phyloP scores from a whole-genome alignment of 345 rosid genomes.

The Gossypium australe region DNA sequence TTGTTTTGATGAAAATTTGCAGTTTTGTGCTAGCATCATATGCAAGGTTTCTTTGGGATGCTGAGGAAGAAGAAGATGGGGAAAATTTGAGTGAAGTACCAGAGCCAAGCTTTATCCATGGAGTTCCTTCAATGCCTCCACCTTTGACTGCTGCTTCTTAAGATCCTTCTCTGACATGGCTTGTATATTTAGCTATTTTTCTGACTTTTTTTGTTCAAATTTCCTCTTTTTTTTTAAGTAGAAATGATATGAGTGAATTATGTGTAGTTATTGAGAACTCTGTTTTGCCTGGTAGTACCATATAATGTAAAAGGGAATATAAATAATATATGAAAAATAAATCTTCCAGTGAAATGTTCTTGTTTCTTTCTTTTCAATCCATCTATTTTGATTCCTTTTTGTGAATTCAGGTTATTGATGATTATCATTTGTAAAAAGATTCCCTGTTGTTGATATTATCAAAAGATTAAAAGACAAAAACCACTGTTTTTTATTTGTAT shows the following conservation, averaged over 20 bases:
- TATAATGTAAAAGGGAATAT: slow-evolving; percentile 29
- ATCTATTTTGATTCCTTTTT: background rate
- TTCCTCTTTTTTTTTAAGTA: background rate
- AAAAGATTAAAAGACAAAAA: background rate
- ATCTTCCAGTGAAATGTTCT: slow-evolving; percentile 9
- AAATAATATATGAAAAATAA: slow-evolving; percentile 27
- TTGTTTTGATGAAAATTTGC: slow-evolving; percentile 15
- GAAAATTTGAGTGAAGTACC: slow-evolving; percentile 25
- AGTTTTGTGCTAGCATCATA: slow-evolving; percentile 85
- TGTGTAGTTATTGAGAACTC: background rate
- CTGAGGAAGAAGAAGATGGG: slow-evolving; percentile 44
- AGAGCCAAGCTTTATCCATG: slow-evolving; percentile 29
- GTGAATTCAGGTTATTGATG: background rate
- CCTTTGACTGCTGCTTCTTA: slow-evolving; percentile 59
- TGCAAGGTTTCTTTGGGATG: slow-evolving; percentile 85
- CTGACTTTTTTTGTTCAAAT: slow-evolving; percentile 33
- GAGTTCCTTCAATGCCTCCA: slow-evolving; percentile 26
- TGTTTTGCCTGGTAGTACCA: slow-evolving; percentile 16
- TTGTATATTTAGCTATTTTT: slow-evolving; percentile 23
- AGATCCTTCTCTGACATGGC: slow-evolving; percentile 21
- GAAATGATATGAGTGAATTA: background rate
- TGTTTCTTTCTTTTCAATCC: background rate
- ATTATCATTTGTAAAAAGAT: background rate
- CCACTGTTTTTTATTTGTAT: background rate
- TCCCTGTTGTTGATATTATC: background rate